These are phyloP conservation scores for Coprinopsis sp. DNA, from an alignment of 768 basidiomycete genomes.

Conservation along the genomic window DNA sequence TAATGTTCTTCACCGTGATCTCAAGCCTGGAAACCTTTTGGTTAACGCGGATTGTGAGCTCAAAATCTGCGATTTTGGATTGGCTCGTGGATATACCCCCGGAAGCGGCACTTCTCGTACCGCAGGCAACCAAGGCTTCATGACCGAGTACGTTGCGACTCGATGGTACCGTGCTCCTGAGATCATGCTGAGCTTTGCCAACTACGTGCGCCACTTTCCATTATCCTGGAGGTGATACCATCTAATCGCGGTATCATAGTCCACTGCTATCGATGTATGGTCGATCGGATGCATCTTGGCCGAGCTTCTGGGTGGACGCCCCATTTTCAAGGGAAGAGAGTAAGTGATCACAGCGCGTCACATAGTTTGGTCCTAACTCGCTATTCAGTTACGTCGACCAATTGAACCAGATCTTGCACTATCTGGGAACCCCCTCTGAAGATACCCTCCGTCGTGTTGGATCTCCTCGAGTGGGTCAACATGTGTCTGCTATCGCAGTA, in stretches of 20 bases:
- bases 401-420: slow-evolving; percentile 95
- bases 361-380: not conserved
- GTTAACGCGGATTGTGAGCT: slow-evolving; percentile 98
- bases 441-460: slow-evolving; percentile 95
- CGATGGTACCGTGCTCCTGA: slow-evolving; percentile 98
- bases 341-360: slow-evolving; percentile 34
- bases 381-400: slow-evolving; percentile 88
- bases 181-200: slow-evolving; percentile 97
- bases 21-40: slow-evolving; percentile 91
- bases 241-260: slow-evolving; percentile 38
- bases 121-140: slow-evolving; percentile 87
- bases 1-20: slow-evolving; percentile 93
- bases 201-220: slow-evolving; percentile 62
- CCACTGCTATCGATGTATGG: slow-evolving; percentile 93
- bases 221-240: not conserved
- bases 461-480: slow-evolving; percentile 71
- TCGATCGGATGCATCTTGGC: slow-evolving; percentile 94
- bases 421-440: slow-evolving; percentile 96
- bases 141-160: slow-evolving; percentile 99
- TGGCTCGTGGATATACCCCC: slow-evolving; percentile 90
- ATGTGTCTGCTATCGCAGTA: not conserved
- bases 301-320: slow-evolving; percentile 88
- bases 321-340: slow-evolving; percentile 97
- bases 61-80: slow-evolving; percentile 98
- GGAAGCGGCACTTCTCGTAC: slow-evolving; percentile 69